A percentile compares a stretch with the other conserved stretches of the same genome.
These are phyloP conservation scores for Leptographium lundbergii DNA, from an alignment of 2,329 filamentous ascomycete species.

Conservation along the genomic window DNA sequence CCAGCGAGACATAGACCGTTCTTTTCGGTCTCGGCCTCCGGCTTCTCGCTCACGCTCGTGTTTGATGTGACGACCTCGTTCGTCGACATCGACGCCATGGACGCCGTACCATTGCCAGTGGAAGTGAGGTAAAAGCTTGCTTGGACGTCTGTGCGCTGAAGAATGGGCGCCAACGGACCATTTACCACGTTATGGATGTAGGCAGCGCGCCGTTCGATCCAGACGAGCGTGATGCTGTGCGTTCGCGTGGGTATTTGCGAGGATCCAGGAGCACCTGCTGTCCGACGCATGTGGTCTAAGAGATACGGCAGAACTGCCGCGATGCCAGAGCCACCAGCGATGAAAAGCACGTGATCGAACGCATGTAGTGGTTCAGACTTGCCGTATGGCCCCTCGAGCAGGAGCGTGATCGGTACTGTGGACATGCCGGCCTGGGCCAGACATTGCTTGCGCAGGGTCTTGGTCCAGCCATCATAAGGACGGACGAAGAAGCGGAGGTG, in stretches of 20 bases:
- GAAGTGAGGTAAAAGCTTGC: background rate
- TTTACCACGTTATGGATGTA: too few species aligned
- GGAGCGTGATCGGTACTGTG: background rate
- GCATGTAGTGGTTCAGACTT: conserved; percentile 1
- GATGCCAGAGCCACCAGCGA: conserved; percentile 7
- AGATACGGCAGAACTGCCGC: conserved; percentile 2
- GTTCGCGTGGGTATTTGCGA: background rate
- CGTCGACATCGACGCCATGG: too few species aligned
- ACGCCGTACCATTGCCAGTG: too few species aligned
- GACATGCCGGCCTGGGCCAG: background rate
- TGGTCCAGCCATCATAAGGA: conserved; percentile 8
- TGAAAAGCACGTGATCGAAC: conserved; percentile 3
- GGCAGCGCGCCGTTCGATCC: conserved; percentile 3
- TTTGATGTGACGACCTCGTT: too few species aligned
- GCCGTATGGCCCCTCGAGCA: conserved; percentile 9
- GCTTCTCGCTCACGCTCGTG: too few species aligned
- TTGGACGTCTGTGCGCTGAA: background rate
- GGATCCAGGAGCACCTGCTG: background rate
- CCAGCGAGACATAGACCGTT: too few species aligned
- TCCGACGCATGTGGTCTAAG: conserved; percentile 2
- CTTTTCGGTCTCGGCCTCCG: too few species aligned
- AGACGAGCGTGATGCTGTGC: conserved; percentile 3
- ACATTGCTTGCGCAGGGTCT: conserved; percentile 1
- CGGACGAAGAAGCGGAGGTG: conserved; percentile 3
- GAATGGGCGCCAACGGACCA: background rate